A percentile compares a stretch with the other conserved stretches of the same genome.
phyloP scores from a whole-genome alignment of 2,329 filamentous ascomycete genomes.

The Botrytis paeoniae region DNA sequence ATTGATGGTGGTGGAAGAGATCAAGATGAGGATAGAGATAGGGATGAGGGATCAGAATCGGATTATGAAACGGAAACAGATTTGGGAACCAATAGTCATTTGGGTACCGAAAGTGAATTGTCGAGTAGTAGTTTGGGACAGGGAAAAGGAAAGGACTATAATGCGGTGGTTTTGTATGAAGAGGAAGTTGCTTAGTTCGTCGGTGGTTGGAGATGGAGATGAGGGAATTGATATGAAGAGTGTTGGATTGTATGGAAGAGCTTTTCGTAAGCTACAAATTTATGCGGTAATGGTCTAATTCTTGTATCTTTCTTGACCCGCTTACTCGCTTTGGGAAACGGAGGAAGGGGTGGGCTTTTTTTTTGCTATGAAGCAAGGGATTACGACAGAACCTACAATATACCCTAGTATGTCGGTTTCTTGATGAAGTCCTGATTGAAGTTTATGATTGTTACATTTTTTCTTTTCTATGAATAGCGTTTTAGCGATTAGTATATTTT shows the following conservation, averaged over 20 bases:
- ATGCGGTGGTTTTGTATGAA: constrained; percentile 29
- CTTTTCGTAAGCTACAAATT: background rate
- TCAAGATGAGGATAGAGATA: constrained; percentile 18
- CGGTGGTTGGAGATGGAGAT: background rate
- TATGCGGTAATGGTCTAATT: background rate
- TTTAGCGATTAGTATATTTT: constrained; percentile 28
- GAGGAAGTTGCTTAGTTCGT: constrained; percentile 25
- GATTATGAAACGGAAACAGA: constrained; percentile 25
- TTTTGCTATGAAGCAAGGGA: background rate
- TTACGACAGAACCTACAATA: constrained; percentile 13
- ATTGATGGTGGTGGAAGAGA: constrained; percentile 24
- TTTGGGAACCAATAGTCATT: background rate
- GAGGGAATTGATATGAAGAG: constrained; percentile 1
- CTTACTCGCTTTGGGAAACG: background rate
- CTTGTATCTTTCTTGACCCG: constrained; percentile 5
- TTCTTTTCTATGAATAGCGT: constrained; percentile 26
- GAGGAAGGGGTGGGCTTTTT: background rate
- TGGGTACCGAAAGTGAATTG: constrained; percentile 19
- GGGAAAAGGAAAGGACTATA: constrained; percentile 18
- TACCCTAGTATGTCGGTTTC: constrained; percentile 12
- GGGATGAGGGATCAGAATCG: constrained; percentile 25
- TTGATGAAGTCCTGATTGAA: constrained; percentile 24
- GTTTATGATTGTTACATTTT: constrained; percentile 12
- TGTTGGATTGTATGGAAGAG: constrained; percentile 24
- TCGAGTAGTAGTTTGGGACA: constrained; percentile 14